Percentiles rank a stretch among this genome's conserved stretches.
Evolutionary conservation across 2,329 filamentous ascomycete genomes (phyloP).

Genomic region (Ceratocystis ficicola): DNA sequence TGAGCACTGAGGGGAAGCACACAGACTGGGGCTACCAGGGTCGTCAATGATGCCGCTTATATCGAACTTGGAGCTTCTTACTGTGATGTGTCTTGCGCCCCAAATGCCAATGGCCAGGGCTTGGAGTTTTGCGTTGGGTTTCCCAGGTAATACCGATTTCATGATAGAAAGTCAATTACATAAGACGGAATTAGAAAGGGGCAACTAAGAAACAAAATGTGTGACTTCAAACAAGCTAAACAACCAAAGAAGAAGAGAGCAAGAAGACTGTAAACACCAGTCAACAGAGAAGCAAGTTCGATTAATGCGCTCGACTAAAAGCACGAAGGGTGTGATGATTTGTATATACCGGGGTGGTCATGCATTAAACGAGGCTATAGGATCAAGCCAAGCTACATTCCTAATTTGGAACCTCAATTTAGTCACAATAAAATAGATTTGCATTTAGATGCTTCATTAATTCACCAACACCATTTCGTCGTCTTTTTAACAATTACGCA

Average conservation of each 20-base stretch:
- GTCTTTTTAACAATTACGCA: neutral
- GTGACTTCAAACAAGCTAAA: neutral
- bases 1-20: neutral
- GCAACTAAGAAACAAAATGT: neutral
- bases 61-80: slow-evolving; percentile 32
- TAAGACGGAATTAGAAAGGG: neutral
- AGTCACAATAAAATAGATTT: neutral
- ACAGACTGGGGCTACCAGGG: neutral
- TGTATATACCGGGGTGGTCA: neutral
- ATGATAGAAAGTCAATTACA: slow-evolving; percentile 37
- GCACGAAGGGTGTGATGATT: neutral
- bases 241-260: neutral
- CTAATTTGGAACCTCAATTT: neutral
- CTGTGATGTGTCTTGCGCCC: slow-evolving; percentile 60
- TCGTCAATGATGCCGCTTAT: neutral
- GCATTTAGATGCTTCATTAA: neutral
- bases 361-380: neutral
- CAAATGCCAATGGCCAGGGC: slow-evolving; percentile 62
- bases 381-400: neutral
- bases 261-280: neutral
- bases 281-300: neutral
- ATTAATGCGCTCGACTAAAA: slow-evolving; percentile 2
- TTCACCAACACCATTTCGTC: neutral
- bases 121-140: slow-evolving; percentile 66
- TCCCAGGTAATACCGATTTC: slow-evolving; percentile 68